phyloP scores from a whole-genome alignment of 805 yeast genomes.

The Candida railenensis region DNA sequence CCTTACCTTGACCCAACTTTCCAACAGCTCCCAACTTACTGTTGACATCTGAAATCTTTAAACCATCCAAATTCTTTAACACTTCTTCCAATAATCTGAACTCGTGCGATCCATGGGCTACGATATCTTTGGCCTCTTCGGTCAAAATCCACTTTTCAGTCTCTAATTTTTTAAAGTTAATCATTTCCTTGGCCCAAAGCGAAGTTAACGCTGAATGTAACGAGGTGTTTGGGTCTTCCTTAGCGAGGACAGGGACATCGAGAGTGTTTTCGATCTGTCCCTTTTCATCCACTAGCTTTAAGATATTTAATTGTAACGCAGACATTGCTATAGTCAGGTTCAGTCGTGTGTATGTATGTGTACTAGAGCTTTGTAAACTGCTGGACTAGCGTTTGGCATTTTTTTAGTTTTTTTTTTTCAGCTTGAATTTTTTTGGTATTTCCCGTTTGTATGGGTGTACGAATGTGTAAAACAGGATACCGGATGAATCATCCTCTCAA shows the following conservation, averaged over 20 bases:
- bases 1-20: constrained; percentile 93
- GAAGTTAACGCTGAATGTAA: constrained; percentile 86
- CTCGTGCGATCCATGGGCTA: constrained; percentile 86
- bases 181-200: constrained; percentile 79
- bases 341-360: not conserved
- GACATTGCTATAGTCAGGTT: constrained; percentile 48
- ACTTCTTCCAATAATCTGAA: constrained; percentile 75
- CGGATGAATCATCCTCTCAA: too few relatives aligned
- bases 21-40: constrained; percentile 79
- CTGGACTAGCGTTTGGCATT: too few relatives aligned
- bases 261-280: constrained; percentile 67
- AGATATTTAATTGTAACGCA: constrained; percentile 60
- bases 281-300: constrained; percentile 60
- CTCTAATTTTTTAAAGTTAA: constrained; percentile 70
- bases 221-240: constrained; percentile 52
- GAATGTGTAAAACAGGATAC: too few relatives aligned
- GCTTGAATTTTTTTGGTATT: not conserved
- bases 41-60: constrained; percentile 75
- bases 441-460: not conserved
- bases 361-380: too few relatives aligned
- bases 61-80: constrained; percentile 68
- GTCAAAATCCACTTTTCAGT: constrained; percentile 74
- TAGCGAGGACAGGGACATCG: constrained; percentile 57
- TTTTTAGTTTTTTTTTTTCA: not conserved
- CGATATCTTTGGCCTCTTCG: constrained; percentile 77